Evolutionary conservation across 208 protist species (phyloP).

Genomic region (Tritrichomonas musculus): DNA sequence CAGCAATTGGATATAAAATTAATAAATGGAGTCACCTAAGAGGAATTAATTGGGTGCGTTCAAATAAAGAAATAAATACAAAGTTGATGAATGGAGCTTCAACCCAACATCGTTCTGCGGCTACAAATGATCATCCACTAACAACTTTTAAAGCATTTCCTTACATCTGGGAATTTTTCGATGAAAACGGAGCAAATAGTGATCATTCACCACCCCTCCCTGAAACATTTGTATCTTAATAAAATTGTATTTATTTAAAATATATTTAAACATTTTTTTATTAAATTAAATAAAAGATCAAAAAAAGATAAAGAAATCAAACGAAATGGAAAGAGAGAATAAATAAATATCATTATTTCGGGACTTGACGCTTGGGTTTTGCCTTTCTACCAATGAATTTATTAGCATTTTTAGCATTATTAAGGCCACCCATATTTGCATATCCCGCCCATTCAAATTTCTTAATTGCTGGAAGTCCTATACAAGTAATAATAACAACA

Average conservation of each 20-base stretch:
- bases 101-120: background rate
- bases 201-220: too few species aligned
- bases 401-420: background rate
- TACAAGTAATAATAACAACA: background rate
- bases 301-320: too few species aligned
- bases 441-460: background rate
- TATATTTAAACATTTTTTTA: too few species aligned
- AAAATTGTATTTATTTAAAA: too few species aligned
- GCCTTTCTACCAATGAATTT: background rate
- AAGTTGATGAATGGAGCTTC: background rate
- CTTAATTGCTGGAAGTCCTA: conserved; percentile 1
- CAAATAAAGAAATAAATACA: background rate
- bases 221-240: too few species aligned
- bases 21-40: background rate
- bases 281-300: too few species aligned
- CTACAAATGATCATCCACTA: background rate
- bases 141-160: background rate
- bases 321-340: too few species aligned
- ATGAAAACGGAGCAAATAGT: background rate
- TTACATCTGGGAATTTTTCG: conserved; percentile 6
- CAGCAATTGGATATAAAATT: background rate
- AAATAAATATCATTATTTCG: too few species aligned
- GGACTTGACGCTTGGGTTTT: background rate
- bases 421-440: background rate
- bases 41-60: background rate